Evolutionary conservation across 1,139 yeast species (phyloP), one percentile per base, ranked within the genome.

Genomic region (Zygosaccharomyces sapae): DNA sequence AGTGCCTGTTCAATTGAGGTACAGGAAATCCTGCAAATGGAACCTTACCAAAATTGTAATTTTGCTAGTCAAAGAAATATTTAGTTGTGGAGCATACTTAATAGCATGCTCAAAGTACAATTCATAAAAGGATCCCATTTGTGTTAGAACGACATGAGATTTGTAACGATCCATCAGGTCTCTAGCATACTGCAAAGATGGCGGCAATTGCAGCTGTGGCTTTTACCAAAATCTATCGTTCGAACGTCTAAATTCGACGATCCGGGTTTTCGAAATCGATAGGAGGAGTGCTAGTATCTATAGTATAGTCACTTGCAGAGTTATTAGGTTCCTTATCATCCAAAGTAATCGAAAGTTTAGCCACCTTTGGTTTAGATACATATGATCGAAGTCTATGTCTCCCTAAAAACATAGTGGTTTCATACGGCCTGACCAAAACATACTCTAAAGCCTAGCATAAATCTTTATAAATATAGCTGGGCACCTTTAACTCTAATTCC

Each of bases 21-120:
- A 76, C 71, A 0, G 98, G 97, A 59, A 92, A 92, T 0, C 98
- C 98, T 0, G 97, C 88, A 86, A 92, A 88, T 0, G 95, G 80
- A 1, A 89, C 79, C 6, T 67, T 67, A 40, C 73, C 76, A 33
- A 67, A 72, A 33, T 77, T 76, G 54, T 68, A 65, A 12, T 65
- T 69, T 70, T 76, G 44, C 70, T 71, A 3, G 86, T 78, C 5
- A 80, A 66, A 39, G 78, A 75, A 25, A 92, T 68, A 33, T 90
- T 90, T 44, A 92, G 67, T 49, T 78, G 68, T 1, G 86, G 83
- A 0, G 88, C 96, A 63, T 76, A 83, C 34, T 73, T 73, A 22
- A 79, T 79, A 0, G 97, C 97, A 55, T 89, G 95, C 43, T 89
- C 90, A 59, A 86, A 88, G 62, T 90, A 90, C 5, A 90, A 68